A percentile compares a stretch with the other conserved stretches of the same genome.
Evolutionary conservation across 2,329 filamentous ascomycete species (phyloP).

Genomic region (Aspergillus unguis): DNA sequence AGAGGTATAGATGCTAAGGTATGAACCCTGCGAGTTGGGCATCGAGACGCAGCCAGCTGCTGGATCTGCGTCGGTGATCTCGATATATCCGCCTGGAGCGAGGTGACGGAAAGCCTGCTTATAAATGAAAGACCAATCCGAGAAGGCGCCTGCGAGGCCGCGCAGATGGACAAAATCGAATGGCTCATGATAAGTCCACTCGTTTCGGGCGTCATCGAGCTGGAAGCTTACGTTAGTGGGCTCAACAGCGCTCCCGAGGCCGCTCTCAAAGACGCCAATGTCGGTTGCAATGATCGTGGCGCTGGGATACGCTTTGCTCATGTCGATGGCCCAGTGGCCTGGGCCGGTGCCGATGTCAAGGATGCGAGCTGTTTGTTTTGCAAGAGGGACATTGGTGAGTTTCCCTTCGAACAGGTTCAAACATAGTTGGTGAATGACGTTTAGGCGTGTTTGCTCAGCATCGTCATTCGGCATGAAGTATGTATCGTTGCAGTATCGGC

Average conservation of each 20-base stretch:
- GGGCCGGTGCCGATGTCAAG: conserved; percentile 49
- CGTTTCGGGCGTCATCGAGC: conserved; percentile 47
- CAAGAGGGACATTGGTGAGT: conserved; percentile 32
- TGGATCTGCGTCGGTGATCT: conserved; percentile 43
- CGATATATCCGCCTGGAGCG: conserved; percentile 46
- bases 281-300: conserved; percentile 49
- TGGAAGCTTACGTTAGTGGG: conserved; percentile 47
- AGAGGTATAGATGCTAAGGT: conserved; percentile 32
- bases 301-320: conserved; percentile 43
- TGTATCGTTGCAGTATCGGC: conserved; percentile 58
- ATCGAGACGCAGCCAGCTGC: conserved; percentile 25
- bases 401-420: conserved; percentile 42
- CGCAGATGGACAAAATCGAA: conserved; percentile 52
- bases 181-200: conserved; percentile 48
- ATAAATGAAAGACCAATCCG: conserved; percentile 47
- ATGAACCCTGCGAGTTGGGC: conserved; percentile 27
- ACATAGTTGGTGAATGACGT: conserved; percentile 62
- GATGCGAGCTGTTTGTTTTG: conserved; percentile 27
- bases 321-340: conserved; percentile 50
- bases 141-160: conserved; percentile 47
- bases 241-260: conserved; percentile 27
- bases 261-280: conserved; percentile 43
- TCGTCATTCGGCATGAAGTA: conserved; percentile 68
- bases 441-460: conserved; percentile 60
- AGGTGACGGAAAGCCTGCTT: conserved; percentile 46